Percentiles rank a stretch among this genome's conserved stretches.
Conservation (phyloP, 192 early-diverging fungal species). For the Chytriomyces sp. region DNA sequence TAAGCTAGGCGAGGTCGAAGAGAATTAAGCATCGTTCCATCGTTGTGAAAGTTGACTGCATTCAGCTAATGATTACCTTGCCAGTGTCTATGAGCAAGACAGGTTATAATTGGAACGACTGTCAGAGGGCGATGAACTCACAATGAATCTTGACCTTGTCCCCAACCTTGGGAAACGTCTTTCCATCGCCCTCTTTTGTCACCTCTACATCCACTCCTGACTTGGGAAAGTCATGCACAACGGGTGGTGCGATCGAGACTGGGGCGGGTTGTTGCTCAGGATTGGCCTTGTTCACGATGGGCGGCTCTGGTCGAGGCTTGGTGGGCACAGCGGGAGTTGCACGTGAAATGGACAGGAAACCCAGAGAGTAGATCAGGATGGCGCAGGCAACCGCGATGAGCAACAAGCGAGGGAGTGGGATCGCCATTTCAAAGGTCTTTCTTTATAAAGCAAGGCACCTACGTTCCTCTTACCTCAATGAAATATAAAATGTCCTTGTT, state of each 20-base stretch:
- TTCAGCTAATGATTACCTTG: constrained; percentile 23
- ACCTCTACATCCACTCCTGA: not conserved
- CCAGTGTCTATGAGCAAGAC: constrained; percentile 32
- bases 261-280: not conserved
- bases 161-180: constrained; percentile 59
- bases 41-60: not conserved
- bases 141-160: constrained; percentile 55
- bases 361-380: too few species aligned
- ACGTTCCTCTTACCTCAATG: too few species aligned
- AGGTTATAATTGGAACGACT: not conserved
- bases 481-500: not conserved
- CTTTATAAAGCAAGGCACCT: too few species aligned
- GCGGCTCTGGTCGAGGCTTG: not conserved
- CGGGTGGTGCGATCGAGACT: too few species aligned
- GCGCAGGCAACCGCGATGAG: too few species aligned
- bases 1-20: constrained; percentile 44
- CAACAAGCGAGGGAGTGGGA: too few species aligned
- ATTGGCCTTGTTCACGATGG: not conserved
- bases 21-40: too few species aligned
- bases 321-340: not conserved
- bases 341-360: too few species aligned
- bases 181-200: constrained; percentile 20
- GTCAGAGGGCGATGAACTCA: not conserved
- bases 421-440: too few species aligned
- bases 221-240: not conserved